Evolutionary conservation across 2,329 filamentous ascomycete genomes (phyloP).

Genomic region (Penicillium sp.): DNA sequence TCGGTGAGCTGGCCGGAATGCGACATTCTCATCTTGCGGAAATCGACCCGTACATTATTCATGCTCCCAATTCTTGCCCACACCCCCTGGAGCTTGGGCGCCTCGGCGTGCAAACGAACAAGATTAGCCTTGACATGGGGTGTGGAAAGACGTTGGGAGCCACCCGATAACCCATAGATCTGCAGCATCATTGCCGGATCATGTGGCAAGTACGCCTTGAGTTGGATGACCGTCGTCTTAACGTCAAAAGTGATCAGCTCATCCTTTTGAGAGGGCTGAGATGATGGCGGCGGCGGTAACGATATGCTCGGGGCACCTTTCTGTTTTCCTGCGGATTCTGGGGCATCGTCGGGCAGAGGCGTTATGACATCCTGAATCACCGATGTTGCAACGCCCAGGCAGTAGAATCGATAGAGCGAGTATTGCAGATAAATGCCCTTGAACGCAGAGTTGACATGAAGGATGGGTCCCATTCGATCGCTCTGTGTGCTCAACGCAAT

Average conservation of each 20-base stretch:
- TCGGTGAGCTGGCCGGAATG: conserved; percentile 57
- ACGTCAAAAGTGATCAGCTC: conserved; percentile 80
- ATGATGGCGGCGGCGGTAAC: conserved; percentile 24
- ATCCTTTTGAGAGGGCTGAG: conserved; percentile 23
- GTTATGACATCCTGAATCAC: conserved; percentile 67
- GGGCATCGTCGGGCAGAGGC: conserved; percentile 21
- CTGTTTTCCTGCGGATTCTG: conserved; percentile 10
- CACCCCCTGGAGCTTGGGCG: conserved; percentile 71
- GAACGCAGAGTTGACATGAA: conserved; percentile 78
- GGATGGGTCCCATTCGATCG: conserved; percentile 78
- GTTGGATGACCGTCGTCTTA: conserved; percentile 72
- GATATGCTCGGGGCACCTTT: conserved; percentile 20
- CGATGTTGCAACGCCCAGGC: conserved; percentile 72
- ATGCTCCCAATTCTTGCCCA: conserved; percentile 86
- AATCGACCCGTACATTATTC: conserved; percentile 73
- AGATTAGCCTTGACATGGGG: conserved; percentile 75
- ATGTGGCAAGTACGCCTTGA: conserved; percentile 81
- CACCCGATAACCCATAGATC: conserved; percentile 73
- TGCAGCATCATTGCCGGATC: conserved; percentile 92
- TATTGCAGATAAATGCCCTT: conserved; percentile 79
- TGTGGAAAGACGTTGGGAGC: conserved; percentile 78
- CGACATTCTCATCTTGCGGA: conserved; percentile 70
- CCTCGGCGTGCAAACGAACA: conserved; percentile 78
- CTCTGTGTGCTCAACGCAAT: conserved; percentile 77
- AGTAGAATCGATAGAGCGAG: conserved; percentile 89